These are phyloP conservation scores for Sanghuangporus baumii DNA, from an alignment of 1,284 basidiomycete species.

Conservation along the genomic window DNA sequence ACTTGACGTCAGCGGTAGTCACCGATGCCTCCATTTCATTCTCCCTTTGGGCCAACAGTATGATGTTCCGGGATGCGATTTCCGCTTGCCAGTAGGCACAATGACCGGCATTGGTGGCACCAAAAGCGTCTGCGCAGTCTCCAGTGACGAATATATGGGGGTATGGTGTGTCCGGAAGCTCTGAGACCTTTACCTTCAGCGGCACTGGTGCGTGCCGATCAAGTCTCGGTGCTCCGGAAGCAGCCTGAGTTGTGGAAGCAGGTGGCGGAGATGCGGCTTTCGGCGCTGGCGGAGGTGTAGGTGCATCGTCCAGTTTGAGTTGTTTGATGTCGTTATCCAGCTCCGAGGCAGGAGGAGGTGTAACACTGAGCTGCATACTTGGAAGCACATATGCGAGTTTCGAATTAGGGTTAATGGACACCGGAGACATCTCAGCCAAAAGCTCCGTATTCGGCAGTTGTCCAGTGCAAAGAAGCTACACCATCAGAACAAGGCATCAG, in stretches of 20 bases:
- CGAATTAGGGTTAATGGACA: slow-evolving; percentile 42
- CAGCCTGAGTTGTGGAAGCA: neutral
- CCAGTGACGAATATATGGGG: slow-evolving; percentile 64
- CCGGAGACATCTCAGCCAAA: slow-evolving; percentile 44
- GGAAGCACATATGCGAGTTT: slow-evolving; percentile 50
- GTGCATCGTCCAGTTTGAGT: neutral
- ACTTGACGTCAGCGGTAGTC: neutral
- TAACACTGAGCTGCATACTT: slow-evolving; percentile 51
- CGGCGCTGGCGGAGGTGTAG: slow-evolving; percentile 17
- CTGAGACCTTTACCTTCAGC: slow-evolving; percentile 12
- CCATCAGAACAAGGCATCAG: neutral
- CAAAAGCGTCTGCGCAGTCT: slow-evolving; percentile 66
- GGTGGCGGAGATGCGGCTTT: neutral
- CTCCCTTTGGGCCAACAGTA: slow-evolving; percentile 37
- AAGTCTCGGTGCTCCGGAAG: no score
- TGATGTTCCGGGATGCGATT: slow-evolving; percentile 49
- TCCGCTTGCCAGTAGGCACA: slow-evolving; percentile 60
- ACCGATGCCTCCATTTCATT: slow-evolving; percentile 27
- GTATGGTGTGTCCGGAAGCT: slow-evolving; percentile 32
- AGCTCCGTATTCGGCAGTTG: slow-evolving; percentile 67
- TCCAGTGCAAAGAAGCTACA: slow-evolving; percentile 69
- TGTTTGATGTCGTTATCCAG: neutral
- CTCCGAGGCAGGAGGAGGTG: slow-evolving; percentile 20
- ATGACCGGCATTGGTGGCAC: slow-evolving; percentile 67
- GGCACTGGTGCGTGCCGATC: neutral